Evolutionary conservation across 2,329 filamentous ascomycete genomes (phyloP), one percentile per base, ranked within the genome.

Genomic region (Zalaria obscura): DNA sequence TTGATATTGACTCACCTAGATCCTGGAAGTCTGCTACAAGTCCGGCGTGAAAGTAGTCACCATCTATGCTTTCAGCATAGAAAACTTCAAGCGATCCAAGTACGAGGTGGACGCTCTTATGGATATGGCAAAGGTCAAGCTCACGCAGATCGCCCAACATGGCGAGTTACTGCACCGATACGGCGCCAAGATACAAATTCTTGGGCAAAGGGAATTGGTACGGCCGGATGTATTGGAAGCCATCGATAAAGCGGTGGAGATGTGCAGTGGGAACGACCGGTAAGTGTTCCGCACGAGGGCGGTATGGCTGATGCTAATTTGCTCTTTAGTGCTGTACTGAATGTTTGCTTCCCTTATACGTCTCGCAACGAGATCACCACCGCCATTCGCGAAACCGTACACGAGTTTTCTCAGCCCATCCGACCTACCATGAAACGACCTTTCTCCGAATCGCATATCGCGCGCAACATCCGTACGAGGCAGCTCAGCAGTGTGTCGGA

Each of bases 281-380:
- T 85, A 57, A 47, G 68, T 57, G 18, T 18, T 18, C 18, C 18
- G 18, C 18, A 18, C 18, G 18, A 18, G 18, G 18, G 18, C 18
- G 18, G 18, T 18, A 18, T 18, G 18, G 18, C 18, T 18, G 18
- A 18, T 18, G 18, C 18, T 18, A 18, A 18, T 18, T 18, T 18
- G 18, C 18, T 18, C 18, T n/a, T 11, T 47, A 73, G 69, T 45
- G 76, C 78, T 35, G 72, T 82, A 27, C 68, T 98, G 40, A 98
- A 98, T 58, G 87, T 98, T 48, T 98, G 91, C 67, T 96, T 96
- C 55, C 91, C 91, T 0, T 98, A 98, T 57, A 96, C 91, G 0
- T 93, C 88, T 4, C 76, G 91, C 48, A 87, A 94, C 55, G 91
- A 98, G 59, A 96, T 98, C 50, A 93, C 89, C 0, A 78, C 83